Conservation (phyloP, 2,329 filamentous ascomycete species). For the Volutella citrinella region DNA sequence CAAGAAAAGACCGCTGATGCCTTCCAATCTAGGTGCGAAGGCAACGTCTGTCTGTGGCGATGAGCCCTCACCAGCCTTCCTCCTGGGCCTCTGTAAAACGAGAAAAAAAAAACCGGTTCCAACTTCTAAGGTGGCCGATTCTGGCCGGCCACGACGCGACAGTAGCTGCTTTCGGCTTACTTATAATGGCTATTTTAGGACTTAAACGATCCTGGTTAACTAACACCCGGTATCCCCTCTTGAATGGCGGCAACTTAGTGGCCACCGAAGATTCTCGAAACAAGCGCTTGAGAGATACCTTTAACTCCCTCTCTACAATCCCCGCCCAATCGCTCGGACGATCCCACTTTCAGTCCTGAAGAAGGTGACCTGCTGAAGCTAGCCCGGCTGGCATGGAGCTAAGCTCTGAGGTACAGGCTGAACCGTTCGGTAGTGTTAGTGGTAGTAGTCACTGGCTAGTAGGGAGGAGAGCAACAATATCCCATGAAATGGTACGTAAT, state of each 20-base stretch:
- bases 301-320: background rate
- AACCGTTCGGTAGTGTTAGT: background rate
- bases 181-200: background rate
- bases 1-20: background rate
- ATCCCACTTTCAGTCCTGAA: slow-evolving; percentile 1
- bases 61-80: background rate
- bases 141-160: background rate
- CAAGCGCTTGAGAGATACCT: background rate
- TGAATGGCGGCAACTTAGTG: slow-evolving; percentile 1
- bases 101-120: background rate
- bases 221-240: background rate
- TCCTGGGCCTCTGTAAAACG: background rate
- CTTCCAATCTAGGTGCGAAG: background rate
- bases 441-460: too few species aligned
- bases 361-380: background rate
- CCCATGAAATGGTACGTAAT: too few species aligned
- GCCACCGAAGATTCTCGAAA: slow-evolving; percentile 1
- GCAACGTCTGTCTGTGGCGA: background rate
- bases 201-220: background rate
- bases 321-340: background rate
- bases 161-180: too few species aligned
- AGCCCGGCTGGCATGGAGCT: slow-evolving; percentile 1
- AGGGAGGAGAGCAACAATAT: too few species aligned
- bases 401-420: background rate
- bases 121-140: background rate